Evolutionary conservation across 148 eudicot species (phyloP).

Genomic region (Amaranthus palmeri): DNA sequence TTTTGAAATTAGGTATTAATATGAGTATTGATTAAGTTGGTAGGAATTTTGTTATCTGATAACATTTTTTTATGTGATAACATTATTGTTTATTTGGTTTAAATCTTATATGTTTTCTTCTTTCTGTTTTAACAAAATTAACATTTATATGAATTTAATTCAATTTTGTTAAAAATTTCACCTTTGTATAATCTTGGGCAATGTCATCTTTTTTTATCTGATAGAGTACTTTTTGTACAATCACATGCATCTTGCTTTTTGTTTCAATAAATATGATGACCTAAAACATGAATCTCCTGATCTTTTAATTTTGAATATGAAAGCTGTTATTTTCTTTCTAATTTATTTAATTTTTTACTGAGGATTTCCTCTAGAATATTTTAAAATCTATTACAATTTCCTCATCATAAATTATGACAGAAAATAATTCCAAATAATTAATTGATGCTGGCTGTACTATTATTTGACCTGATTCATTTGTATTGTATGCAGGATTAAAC

Average conservation of each 20-base stretch:
- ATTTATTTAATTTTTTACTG: not conserved
- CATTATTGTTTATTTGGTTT: too few relatives aligned
- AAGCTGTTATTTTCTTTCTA: not conserved
- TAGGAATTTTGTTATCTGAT: too few relatives aligned
- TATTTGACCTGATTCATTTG: conserved; percentile 8
- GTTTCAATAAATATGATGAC: not conserved
- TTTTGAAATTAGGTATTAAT: too few relatives aligned
- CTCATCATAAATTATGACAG: not conserved
- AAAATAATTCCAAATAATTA: too few relatives aligned
- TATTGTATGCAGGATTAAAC: conserved; percentile 47
- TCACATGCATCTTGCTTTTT: conserved; percentile 3
- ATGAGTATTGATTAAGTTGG: too few relatives aligned
- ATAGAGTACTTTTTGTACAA: not conserved
- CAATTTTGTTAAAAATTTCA: too few relatives aligned
- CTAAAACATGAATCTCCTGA: not conserved
- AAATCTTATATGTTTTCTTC: too few relatives aligned
- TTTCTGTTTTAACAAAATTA: too few relatives aligned
- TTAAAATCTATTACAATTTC: not conserved
- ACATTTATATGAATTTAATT: too few relatives aligned
- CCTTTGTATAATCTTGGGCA: too few relatives aligned
- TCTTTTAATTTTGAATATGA: not conserved
- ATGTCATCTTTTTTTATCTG: not conserved
- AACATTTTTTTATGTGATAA: too few relatives aligned
- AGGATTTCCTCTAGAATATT: not conserved
- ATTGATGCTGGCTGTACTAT: too few relatives aligned